Conservation (phyloP, 1,139 yeast genomes). For the Tardiomyces digboiensis region DNA sequence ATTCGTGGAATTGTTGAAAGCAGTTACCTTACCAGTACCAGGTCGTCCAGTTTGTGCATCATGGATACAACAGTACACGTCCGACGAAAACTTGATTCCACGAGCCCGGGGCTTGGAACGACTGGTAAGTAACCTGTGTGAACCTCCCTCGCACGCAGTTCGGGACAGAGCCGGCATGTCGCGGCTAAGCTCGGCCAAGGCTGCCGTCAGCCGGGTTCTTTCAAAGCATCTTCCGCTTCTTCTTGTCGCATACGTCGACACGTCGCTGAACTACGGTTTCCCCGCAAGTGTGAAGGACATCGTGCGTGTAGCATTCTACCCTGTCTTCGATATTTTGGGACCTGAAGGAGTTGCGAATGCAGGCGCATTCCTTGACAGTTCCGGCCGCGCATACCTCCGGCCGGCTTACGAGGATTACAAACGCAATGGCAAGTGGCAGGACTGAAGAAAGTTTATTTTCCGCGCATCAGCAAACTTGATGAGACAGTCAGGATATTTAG, state of each 20-base stretch:
- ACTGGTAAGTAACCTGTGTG: conserved; percentile 59
- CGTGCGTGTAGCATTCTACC: conserved; percentile 47
- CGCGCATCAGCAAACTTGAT: too few relatives aligned
- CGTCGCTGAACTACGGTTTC: conserved; percentile 45
- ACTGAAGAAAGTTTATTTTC: too few relatives aligned
- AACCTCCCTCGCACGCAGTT: conserved; percentile 40
- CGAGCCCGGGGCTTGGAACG: too few relatives aligned
- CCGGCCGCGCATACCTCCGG: conserved; percentile 62
- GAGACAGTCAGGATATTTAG: neutral
- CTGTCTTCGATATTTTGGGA: conserved; percentile 62
- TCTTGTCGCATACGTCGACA: conserved; percentile 39
- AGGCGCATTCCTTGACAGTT: conserved; percentile 60
- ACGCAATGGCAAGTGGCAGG: conserved; percentile 69
- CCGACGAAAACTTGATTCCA: too few relatives aligned
- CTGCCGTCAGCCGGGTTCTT: conserved; percentile 46
- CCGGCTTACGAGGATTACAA: conserved; percentile 63
- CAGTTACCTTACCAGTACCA: conserved; percentile 3
- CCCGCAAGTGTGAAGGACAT: conserved; percentile 39
- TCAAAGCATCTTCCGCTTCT: conserved; percentile 56
- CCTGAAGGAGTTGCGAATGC: conserved; percentile 53
- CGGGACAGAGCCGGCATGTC: conserved; percentile 20
- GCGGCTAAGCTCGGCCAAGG: conserved; percentile 45
- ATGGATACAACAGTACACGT: conserved; percentile 39
- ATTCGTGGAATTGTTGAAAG: conserved; percentile 39
- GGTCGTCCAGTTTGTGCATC: conserved; percentile 18